Percentiles rank a stretch among this genome's conserved stretches.
These are phyloP conservation scores for Trichoderma hamatum DNA, from an alignment of 2,329 filamentous ascomycete genomes.

Conservation along the genomic window DNA sequence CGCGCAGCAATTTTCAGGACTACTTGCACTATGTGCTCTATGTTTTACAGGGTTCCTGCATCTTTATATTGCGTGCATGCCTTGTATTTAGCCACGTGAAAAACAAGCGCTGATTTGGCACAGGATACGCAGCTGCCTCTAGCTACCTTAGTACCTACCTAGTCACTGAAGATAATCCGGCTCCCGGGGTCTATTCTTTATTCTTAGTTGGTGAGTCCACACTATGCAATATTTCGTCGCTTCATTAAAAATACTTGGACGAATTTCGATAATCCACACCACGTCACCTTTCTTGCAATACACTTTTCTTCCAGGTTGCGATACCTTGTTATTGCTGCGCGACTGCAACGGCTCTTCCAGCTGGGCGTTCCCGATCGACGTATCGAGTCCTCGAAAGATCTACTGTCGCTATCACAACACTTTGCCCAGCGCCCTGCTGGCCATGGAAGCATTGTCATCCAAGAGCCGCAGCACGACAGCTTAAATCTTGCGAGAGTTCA, in stretches of 20 bases:
- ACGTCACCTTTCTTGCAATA: background rate
- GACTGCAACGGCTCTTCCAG: background rate
- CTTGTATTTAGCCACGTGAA: conserved; percentile 4
- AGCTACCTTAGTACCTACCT: background rate
- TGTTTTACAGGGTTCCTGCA: conserved; percentile 2
- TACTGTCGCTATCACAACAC: background rate
- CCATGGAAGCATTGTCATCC: conserved; percentile 31
- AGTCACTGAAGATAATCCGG: conserved; percentile 4
- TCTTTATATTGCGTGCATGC: background rate
- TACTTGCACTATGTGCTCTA: background rate
- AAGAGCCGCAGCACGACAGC: conserved; percentile 23
- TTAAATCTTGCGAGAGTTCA: conserved; percentile 17
- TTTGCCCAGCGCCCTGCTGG: conserved; percentile 19
- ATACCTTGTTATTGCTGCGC: background rate
- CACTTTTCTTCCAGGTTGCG: background rate
- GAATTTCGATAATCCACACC: background rate
- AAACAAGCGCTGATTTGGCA: conserved; percentile 1
- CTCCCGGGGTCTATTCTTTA: background rate
- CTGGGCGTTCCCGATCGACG: background rate
- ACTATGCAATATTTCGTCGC: background rate
- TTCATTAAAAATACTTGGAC: background rate
- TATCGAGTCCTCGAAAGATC: background rate
- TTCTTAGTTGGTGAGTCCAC: background rate
- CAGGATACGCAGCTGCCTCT: background rate
- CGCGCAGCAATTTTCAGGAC: background rate